Conservation (phyloP, 495 filamentous ascomycete species). For the Achaetomiella virescens region DNA sequence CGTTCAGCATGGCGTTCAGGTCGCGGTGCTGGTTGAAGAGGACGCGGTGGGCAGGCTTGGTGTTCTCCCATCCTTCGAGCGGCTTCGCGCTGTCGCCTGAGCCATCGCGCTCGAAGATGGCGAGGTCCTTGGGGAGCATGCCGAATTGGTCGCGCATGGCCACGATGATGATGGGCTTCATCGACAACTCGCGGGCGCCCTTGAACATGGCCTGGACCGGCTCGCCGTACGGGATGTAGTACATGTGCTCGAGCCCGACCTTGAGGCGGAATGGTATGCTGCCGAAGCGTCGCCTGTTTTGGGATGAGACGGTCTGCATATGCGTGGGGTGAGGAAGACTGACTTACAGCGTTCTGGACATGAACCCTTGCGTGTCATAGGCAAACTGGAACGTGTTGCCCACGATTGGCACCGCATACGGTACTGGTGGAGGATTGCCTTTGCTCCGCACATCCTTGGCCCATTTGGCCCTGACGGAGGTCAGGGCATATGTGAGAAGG, state of each 20-base stretch:
- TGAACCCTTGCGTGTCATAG: conserved; percentile 11
- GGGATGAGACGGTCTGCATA: neutral
- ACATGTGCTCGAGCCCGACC: conserved; percentile 16
- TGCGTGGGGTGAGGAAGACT: neutral
- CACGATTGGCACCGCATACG: conserved; percentile 22
- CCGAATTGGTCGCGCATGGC: conserved; percentile 14
- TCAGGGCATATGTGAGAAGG: conserved; percentile 12
- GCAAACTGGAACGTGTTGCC: conserved; percentile 21
- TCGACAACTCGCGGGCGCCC: conserved; percentile 10
- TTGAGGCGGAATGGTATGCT: conserved; percentile 8
- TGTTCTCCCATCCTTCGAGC: conserved; percentile 12
- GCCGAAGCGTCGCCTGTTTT: neutral
- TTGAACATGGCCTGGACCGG: conserved; percentile 14
- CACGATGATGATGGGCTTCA: conserved; percentile 16
- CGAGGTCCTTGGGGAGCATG: conserved; percentile 9
- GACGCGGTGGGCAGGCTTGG: conserved; percentile 12
- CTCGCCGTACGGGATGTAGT: conserved; percentile 16
- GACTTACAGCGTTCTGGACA: conserved; percentile 8
- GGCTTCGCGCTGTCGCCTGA: conserved; percentile 17
- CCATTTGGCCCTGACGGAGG: neutral
- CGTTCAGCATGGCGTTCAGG: conserved; percentile 5
- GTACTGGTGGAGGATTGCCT: conserved; percentile 17
- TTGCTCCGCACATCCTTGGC: neutral
- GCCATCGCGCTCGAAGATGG: conserved; percentile 13
- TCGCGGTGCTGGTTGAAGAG: conserved; percentile 16